Conservation (phyloP, 345 rosid species). For the Acer saccharum region DNA sequence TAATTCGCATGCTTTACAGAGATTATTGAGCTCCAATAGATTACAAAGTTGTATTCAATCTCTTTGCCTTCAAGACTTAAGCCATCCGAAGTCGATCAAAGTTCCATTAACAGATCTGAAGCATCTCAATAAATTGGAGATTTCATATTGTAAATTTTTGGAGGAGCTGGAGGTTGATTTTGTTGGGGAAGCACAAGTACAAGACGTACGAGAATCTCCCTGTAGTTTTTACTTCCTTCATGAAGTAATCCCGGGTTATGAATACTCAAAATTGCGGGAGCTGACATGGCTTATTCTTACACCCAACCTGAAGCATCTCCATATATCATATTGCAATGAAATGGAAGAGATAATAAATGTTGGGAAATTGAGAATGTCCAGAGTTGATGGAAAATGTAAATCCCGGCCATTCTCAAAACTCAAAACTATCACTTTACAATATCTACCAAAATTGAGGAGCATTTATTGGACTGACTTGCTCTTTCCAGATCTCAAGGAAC, state of each 20-base stretch:
- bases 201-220: background rate
- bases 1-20: background rate
- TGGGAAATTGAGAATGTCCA: background rate
- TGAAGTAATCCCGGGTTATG: background rate
- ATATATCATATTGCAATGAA: background rate
- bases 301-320: background rate
- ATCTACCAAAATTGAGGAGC: background rate
- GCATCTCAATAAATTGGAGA: background rate
- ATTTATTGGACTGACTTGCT: background rate
- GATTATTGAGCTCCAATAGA: background rate
- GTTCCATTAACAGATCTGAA: background rate
- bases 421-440: background rate
- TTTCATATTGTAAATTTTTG: background rate
- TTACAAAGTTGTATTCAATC: background rate
- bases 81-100: background rate
- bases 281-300: conserved; percentile 23
- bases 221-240: background rate
- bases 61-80: background rate
- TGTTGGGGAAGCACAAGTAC: background rate
- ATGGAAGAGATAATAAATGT: background rate
- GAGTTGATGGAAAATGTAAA: background rate
- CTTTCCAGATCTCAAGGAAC: background rate
- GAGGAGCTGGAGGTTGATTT: background rate
- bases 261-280: background rate
- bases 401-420: background rate